A percentile compares a stretch with the other conserved stretches of the same genome.
Evolutionary conservation across 2,329 filamentous ascomycete species (phyloP).

Genomic region (Teratosphaeria destructans): DNA sequence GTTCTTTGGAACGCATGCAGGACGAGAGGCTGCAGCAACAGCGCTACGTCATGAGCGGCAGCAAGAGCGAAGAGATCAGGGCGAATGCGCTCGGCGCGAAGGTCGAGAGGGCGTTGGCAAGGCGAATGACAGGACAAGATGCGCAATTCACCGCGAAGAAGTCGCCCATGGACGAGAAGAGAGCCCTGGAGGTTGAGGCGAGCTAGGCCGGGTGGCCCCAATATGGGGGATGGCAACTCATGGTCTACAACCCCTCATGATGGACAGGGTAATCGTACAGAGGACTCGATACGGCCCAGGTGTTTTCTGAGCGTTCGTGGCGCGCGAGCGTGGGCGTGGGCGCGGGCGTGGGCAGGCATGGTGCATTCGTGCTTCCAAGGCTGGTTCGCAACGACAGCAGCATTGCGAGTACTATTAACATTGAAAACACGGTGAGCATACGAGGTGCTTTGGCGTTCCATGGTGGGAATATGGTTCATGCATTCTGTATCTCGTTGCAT

Average conservation of each 20-base stretch:
- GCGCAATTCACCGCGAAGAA: constrained; percentile 54
- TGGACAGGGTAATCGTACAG: neutral
- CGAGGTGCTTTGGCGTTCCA: neutral
- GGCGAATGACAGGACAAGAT: constrained; percentile 81
- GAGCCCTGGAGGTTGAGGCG: constrained; percentile 11
- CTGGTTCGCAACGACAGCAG: neutral
- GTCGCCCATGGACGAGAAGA: constrained; percentile 9
- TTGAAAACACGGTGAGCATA: neutral
- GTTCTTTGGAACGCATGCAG: constrained; percentile 75
- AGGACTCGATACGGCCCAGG: neutral
- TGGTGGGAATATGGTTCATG: neutral
- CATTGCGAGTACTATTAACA: neutral
- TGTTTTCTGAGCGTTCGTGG: neutral
- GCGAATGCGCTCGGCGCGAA: constrained; percentile 85
- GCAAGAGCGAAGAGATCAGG: constrained; percentile 72
- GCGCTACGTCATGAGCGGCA: constrained; percentile 65
- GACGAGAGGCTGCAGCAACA: constrained; percentile 77
- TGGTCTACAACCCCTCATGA: neutral
- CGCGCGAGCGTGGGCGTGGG: neutral
- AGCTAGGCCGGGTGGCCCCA: constrained; percentile 5
- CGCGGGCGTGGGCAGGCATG: neutral
- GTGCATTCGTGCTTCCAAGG: neutral
- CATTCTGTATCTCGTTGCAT: neutral
- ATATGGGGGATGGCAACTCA: neutral
- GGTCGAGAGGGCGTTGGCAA: constrained; percentile 74